These are phyloP conservation scores for Magnusiomyces sp. DNA, from an alignment of 1,139 yeast species.

Conservation along the genomic window DNA sequence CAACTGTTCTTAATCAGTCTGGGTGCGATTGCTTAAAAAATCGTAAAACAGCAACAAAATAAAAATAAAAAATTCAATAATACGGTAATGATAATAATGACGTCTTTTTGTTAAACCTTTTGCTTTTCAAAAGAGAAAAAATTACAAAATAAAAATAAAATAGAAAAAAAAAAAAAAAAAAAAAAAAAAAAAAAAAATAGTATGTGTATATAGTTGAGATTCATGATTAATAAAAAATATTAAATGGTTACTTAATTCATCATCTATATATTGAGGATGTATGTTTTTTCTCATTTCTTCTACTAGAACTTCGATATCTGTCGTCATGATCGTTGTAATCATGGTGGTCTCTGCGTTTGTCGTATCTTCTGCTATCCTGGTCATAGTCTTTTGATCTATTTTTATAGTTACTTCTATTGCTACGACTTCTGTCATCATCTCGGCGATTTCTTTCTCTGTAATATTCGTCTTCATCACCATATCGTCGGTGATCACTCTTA, in stretches of 20 bases:
- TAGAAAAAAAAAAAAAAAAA: too few species aligned
- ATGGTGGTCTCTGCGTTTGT: background rate
- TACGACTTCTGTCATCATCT: background rate
- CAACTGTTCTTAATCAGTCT: slow-evolving; percentile 77
- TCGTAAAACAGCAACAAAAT: background rate
- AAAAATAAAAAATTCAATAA: background rate
- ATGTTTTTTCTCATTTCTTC: too few species aligned
- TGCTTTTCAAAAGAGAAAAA: background rate
- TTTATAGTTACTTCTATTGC: background rate
- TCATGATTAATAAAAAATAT: background rate
- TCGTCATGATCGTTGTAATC: background rate
- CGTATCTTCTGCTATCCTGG: background rate
- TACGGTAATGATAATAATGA: background rate
- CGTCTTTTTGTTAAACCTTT: background rate
- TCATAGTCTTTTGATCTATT: background rate
- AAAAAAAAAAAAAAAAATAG: background rate
- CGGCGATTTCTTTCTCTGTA: background rate
- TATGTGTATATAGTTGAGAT: background rate
- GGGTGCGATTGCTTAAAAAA: slow-evolving; percentile 47
- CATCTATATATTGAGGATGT: too few species aligned
- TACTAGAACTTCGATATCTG: background rate
- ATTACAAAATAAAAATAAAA: too few species aligned
- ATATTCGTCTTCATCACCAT: background rate
- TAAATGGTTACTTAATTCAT: too few species aligned
- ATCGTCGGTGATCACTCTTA: too few species aligned